Base-by-base conservation (phyloP, 768 basidiomycete species). In the Amanita rimosa region DNA sequence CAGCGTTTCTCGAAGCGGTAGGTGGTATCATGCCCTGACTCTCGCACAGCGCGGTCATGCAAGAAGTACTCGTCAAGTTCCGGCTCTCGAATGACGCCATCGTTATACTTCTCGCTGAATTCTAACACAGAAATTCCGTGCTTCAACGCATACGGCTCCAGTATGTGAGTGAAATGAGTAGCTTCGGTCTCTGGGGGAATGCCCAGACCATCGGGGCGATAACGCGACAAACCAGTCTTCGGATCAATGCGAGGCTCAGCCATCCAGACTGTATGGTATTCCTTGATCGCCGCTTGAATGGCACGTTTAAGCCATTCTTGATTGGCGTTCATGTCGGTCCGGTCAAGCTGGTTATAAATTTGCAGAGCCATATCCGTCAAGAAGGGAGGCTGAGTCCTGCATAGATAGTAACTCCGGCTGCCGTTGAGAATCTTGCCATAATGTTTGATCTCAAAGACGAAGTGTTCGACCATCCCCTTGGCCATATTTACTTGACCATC, bases 131-230 rank as follows among this genome's bases (percentile, higher is more conserved):
- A 92, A 36, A 99, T 73, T 4, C 95, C 91, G 54, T 93, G 83
- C 67, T 95, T 94, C 46, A 73, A 74, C 29, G 96, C 96, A 60
- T 79, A 98, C 2, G 96, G 96, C 66, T 96, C 91, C 41, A 99
- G 79, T 58, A 98, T 85, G 61, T 96, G 93, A 2, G 93, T 97
- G 65, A 99, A 99, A 68, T 99, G 96, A 6, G 86, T 86, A 2
- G 96, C 96, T 64, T 99, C 96, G 0, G 96, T 99, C 70, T 99
- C 96, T 0, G 96, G 96, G 10, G 95, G 96, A 51, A 99, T 96
- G 24, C 96, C 96, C 8, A 91, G 61, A 11, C 96, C 96, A 52
- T 85, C 90, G 7, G 95, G 95, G 24, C 94, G 83, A 67, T 83
- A 99, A 42, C 96, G 81, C 0, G 94, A 96, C 13, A 99, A 77